phyloP scores from a whole-genome alignment of 129 eudicot species.

The Flaveria sonorensis region DNA sequence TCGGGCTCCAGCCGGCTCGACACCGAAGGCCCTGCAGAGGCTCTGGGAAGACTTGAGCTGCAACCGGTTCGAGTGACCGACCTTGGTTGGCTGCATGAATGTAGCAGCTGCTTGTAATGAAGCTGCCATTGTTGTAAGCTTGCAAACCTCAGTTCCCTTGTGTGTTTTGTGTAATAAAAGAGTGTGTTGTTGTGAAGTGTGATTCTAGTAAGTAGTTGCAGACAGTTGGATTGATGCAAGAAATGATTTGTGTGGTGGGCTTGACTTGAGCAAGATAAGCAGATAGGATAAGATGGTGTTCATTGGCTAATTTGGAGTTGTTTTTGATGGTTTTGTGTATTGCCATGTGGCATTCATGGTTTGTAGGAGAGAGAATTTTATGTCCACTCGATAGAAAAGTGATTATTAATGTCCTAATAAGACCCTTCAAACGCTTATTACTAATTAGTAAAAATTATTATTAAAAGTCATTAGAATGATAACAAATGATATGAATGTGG shows the following conservation, averaged over 20 bases:
- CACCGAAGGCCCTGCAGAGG: slow-evolving; percentile 70
- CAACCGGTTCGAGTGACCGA: slow-evolving; percentile 42
- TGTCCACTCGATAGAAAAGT: background rate
- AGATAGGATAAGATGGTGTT: slow-evolving; percentile 71
- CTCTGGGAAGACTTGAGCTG: slow-evolving; percentile 66
- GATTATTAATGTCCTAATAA: too few species aligned
- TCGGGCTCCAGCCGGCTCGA: slow-evolving; percentile 49
- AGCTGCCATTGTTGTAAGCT: slow-evolving; percentile 60
- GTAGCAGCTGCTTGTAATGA: slow-evolving; percentile 93
- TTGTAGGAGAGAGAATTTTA: slow-evolving; percentile 22
- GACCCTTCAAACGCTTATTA: too few species aligned
- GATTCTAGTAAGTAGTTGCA: slow-evolving; percentile 35
- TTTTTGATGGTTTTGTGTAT: slow-evolving; percentile 31
- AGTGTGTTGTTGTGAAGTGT: slow-evolving; percentile 23
- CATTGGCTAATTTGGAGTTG: slow-evolving; percentile 51
- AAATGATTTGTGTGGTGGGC: slow-evolving; percentile 43
- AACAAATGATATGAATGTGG: too few species aligned
- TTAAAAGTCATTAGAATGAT: too few species aligned
- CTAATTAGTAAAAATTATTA: too few species aligned
- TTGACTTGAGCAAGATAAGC: slow-evolving; percentile 52
- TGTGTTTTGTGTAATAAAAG: slow-evolving; percentile 10
- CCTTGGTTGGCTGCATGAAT: slow-evolving; percentile 72
- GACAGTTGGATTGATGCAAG: slow-evolving; percentile 32
- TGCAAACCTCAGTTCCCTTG: slow-evolving; percentile 26
- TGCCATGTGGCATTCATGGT: slow-evolving; percentile 58